These are phyloP conservation scores for Fraxinus sp. DNA, from an alignment of 305 asterid genomes.

Conservation along the genomic window DNA sequence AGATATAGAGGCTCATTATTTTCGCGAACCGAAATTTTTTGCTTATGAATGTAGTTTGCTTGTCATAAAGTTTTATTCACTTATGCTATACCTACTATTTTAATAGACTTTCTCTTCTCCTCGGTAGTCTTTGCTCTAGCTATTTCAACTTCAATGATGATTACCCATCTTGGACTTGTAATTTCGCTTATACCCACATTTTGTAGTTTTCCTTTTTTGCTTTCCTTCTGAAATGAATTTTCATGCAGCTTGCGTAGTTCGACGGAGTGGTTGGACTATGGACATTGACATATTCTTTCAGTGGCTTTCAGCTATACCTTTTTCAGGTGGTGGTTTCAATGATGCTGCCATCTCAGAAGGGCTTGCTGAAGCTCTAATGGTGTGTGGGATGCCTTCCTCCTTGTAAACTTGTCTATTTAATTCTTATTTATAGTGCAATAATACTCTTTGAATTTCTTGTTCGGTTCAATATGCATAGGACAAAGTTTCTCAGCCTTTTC, in stretches of 20 bases:
- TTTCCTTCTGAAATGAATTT: conserved; percentile 20
- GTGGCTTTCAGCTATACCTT: conserved; percentile 84
- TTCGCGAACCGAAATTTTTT: neutral
- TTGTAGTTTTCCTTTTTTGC: conserved; percentile 18
- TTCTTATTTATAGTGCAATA: neutral
- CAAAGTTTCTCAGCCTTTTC: neutral
- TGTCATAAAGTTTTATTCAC: neutral
- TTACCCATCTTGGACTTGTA: neutral
- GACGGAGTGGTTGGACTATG: conserved; percentile 93
- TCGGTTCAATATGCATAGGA: neutral
- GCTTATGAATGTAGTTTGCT: neutral
- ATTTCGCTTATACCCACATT: conserved; percentile 11
- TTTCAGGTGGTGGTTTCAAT: conserved; percentile 87
- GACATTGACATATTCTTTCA: conserved; percentile 76
- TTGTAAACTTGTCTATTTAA: neutral
- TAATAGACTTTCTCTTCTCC: neutral
- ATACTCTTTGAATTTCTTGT: neutral
- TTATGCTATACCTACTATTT: neutral
- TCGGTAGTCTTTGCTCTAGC: neutral
- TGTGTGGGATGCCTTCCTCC: conserved; percentile 27
- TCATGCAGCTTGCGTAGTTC: conserved; percentile 76
- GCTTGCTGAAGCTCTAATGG: conserved; percentile 93
- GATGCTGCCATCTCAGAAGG: conserved; percentile 98
- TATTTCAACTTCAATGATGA: neutral
- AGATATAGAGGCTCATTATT: neutral